Conservation (phyloP, 2,329 filamentous ascomycete genomes). For the Lecanosticta acicola region DNA sequence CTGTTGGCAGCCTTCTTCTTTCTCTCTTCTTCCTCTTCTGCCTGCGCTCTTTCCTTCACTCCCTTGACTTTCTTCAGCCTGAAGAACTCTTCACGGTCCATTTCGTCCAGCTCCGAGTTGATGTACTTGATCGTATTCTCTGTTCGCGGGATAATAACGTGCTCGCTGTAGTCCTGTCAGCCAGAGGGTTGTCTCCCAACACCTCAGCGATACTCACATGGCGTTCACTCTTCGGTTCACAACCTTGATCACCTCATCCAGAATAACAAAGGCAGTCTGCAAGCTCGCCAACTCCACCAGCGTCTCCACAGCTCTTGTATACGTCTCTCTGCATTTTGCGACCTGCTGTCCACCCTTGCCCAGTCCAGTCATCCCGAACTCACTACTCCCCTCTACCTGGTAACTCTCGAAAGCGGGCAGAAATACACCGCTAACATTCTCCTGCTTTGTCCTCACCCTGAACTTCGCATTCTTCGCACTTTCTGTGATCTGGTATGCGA, state of each 20-base stretch:
- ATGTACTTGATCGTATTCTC: conserved; percentile 99
- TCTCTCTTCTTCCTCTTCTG: conserved; percentile 33
- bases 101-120: conserved; percentile 94
- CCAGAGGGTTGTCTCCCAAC: conserved; percentile 2
- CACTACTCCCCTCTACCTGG: conserved; percentile 76
- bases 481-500: conserved; percentile 95
- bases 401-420: conserved; percentile 91
- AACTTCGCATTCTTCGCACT: conserved; percentile 90
- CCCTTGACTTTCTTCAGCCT: conserved; percentile 87
- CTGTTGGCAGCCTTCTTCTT: conserved; percentile 22
- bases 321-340: conserved; percentile 89
- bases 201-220: conserved; percentile 55
- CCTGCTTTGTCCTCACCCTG: conserved; percentile 87
- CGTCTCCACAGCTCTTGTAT: conserved; percentile 90
- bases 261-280: conserved; percentile 95
- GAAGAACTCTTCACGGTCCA: conserved; percentile 98
- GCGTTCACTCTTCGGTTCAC: conserved; percentile 97
- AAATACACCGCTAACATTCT: conserved; percentile 96
- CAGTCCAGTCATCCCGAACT: conserved; percentile 91
- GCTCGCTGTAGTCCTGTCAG: conserved; percentile 53
- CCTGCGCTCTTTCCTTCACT: conserved; percentile 55
- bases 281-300: conserved; percentile 90
- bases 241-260: conserved; percentile 98
- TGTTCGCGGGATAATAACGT: conserved; percentile 94
- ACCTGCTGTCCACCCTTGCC: conserved; percentile 98